Percentiles rank a stretch among this genome's conserved stretches.
Conservation (phyloP, 202 grass and related monocot species). For the Panicum hallii region DNA sequence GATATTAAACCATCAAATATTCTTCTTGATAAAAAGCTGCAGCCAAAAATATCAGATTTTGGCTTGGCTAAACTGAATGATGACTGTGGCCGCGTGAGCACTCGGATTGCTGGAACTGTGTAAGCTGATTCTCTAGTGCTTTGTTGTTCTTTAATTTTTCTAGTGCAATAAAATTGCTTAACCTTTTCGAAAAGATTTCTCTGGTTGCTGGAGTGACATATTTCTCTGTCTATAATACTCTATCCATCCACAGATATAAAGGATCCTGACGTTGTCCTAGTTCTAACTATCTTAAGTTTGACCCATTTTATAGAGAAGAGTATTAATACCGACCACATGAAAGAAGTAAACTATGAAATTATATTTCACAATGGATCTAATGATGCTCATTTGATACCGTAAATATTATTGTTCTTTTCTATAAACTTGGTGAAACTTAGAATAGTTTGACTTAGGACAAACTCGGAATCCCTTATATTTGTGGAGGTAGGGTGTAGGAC, state of each 20-base stretch:
- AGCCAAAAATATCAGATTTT: constrained; percentile 93
- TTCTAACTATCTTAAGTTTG: not conserved
- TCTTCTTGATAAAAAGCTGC: constrained; percentile 71
- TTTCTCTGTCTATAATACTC: not conserved
- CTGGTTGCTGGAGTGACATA: not conserved
- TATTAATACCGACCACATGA: not conserved
- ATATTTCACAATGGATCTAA: not conserved
- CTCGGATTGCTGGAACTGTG: constrained; percentile 79
- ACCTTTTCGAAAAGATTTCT: not conserved
- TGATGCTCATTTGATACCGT: not conserved
- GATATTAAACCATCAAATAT: constrained; percentile 88
- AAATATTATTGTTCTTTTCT: not conserved
- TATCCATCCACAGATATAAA: not conserved
- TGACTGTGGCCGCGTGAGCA: constrained; percentile 65
- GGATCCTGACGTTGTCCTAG: not conserved
- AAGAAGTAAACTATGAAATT: not conserved
- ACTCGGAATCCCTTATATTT: not conserved
- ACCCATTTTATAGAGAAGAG: not conserved
- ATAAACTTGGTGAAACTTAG: not conserved
- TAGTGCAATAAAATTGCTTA: constrained; percentile 31
- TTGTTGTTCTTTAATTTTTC: constrained; percentile 17
- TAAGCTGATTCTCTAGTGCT: constrained; percentile 51
- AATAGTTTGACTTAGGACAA: not conserved
- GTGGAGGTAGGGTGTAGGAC: not conserved
- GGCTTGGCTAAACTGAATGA: constrained; percentile 85